A percentile compares a stretch with the other conserved stretches of the same genome.
Evolutionary conservation across 352 stramenopile species (phyloP).

Genomic region (Globisporangium lucens): DNA sequence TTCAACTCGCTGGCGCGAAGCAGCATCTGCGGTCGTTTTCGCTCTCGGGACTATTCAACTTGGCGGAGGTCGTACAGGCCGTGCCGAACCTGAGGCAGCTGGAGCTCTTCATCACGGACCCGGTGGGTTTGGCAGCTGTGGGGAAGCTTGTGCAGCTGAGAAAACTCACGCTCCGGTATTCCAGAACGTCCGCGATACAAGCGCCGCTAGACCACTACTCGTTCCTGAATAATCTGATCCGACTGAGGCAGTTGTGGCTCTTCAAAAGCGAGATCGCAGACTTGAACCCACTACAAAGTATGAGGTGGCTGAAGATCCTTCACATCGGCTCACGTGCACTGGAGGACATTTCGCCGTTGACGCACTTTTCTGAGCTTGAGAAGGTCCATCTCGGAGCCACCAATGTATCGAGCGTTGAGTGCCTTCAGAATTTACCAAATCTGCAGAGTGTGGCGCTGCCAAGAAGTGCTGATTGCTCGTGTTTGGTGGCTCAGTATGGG

Average conservation of each 20-base stretch:
- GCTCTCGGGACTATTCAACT: conserved; percentile 1
- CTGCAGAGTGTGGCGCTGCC: not conserved
- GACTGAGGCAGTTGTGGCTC: not conserved
- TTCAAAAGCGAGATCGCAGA: not conserved
- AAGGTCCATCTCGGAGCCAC: not conserved
- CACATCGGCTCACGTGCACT: not conserved
- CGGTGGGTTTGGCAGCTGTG: not conserved
- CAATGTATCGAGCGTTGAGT: not conserved
- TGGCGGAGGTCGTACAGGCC: not conserved
- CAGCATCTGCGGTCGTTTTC: not conserved
- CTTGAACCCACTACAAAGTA: not conserved
- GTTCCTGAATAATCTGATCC: not conserved
- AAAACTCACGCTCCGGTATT: not conserved
- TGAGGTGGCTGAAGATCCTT: conserved; percentile 1
- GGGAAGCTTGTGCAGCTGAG: not conserved
- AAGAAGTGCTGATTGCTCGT: not conserved
- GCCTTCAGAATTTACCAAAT: not conserved
- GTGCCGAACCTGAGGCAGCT: conserved; percentile 6
- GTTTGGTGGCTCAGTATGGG: not conserved
- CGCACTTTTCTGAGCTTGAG: not conserved
- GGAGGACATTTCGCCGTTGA: not conserved
- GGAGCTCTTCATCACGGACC: conserved; percentile 1
- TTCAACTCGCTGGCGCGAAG: not conserved
- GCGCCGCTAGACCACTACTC: not conserved
- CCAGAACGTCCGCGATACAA: not conserved